Evolutionary conservation across 176 grass and related monocot species (phyloP).

Genomic region (Oryza brachyantha): DNA sequence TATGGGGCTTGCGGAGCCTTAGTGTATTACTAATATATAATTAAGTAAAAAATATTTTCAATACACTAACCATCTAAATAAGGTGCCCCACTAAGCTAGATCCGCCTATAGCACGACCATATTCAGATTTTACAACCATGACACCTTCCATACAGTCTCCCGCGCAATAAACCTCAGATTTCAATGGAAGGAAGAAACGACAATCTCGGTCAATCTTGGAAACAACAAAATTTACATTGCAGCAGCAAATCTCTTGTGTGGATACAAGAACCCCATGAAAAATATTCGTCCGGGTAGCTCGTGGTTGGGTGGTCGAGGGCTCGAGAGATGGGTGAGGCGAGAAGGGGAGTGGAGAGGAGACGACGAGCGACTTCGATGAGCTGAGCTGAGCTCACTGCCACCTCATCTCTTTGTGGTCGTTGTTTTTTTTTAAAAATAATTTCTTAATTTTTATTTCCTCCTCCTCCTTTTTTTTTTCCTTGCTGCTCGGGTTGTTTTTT

Average conservation of each 20-base stretch:
- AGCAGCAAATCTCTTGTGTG: constrained; percentile 13
- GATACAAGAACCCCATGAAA: background rate
- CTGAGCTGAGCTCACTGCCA: too few relatives aligned
- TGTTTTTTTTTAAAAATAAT: too few relatives aligned
- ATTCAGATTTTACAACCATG: background rate
- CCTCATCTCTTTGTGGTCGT: too few relatives aligned
- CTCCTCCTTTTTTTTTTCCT: too few relatives aligned
- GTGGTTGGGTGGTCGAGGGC: background rate
- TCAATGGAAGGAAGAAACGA: background rate
- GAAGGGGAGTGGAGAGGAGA: background rate
- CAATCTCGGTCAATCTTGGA: background rate
- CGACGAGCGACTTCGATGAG: background rate
- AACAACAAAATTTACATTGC: constrained; percentile 16
- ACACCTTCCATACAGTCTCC: background rate
- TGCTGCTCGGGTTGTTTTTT: too few relatives aligned
- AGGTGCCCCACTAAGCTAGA: too few relatives aligned
- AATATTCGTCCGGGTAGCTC: background rate
- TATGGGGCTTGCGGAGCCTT: too few relatives aligned
- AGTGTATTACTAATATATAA: too few relatives aligned
- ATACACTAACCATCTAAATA: too few relatives aligned
- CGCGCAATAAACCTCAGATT: constrained; percentile 8
- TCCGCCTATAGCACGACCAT: too few relatives aligned
- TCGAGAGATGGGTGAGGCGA: background rate
- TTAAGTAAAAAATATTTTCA: too few relatives aligned
- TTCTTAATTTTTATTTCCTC: too few relatives aligned